These are phyloP conservation scores for Lipomyces anomalus DNA, from an alignment of 805 yeast species.

Conservation along the genomic window DNA sequence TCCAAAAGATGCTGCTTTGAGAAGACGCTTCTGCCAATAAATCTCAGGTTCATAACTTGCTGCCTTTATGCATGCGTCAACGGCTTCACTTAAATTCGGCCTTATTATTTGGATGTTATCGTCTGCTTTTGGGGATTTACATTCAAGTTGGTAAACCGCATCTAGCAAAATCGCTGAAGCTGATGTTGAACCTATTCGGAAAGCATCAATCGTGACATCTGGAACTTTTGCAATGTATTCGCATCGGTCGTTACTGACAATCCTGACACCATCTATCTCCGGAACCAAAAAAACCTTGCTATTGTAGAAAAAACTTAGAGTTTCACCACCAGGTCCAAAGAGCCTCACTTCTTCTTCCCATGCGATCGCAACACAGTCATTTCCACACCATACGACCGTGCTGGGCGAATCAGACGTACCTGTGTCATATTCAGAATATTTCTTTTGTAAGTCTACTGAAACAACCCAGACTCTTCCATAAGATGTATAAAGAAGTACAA, in stretches of 20 bases:
- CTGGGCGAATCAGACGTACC: slow-evolving; percentile 37
- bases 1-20: slow-evolving; percentile 83
- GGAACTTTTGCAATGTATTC: slow-evolving; percentile 64
- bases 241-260: slow-evolving; percentile 52
- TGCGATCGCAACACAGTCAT: slow-evolving; percentile 66
- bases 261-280: slow-evolving; percentile 69
- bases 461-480: slow-evolving; percentile 46
- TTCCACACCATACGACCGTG: slow-evolving; percentile 73
- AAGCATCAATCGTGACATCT: slow-evolving; percentile 51
- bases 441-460: slow-evolving; percentile 42
- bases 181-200: slow-evolving; percentile 75
- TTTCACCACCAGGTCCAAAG: slow-evolving; percentile 58
- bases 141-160: slow-evolving; percentile 60
- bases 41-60: slow-evolving; percentile 74
- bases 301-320: slow-evolving; percentile 33
- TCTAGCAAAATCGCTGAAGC: slow-evolving; percentile 80
- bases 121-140: slow-evolving; percentile 73
- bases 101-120: slow-evolving; percentile 59
- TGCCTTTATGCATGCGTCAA: slow-evolving; percentile 64
- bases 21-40: slow-evolving; percentile 69
- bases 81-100: slow-evolving; percentile 52
- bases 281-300: slow-evolving; percentile 39
- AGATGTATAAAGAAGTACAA: slow-evolving; percentile 47
- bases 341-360: slow-evolving; percentile 58
- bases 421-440: slow-evolving; percentile 42